Base-by-base conservation (phyloP, 2,329 filamentous ascomycete species). In the Penicillium brasilianum region DNA sequence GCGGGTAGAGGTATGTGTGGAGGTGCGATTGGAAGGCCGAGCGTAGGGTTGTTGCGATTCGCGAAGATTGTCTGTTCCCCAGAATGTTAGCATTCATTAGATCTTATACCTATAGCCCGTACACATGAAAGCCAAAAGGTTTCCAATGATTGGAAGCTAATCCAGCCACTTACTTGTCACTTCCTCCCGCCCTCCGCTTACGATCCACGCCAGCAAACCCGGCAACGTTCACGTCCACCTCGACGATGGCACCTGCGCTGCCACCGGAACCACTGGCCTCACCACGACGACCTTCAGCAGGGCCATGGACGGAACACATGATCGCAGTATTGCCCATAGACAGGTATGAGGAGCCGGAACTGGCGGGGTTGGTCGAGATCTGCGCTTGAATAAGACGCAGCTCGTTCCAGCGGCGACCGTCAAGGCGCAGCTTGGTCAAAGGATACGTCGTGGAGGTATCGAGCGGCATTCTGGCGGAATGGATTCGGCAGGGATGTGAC, bases 261-360 rank as follows among this genome's bases (percentile, higher is more conserved):
- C 75, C 79, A 30, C 72, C 74, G 22, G 75, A 78, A 52, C 78
- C 80, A 57, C 76, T 80, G 14, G 81, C 78, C 59, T 84, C 77
- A 32, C 78, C 74, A 61, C 81, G 77, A 68, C 84, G 78, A 53
- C 85, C 84, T 78, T 99, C 95, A 39, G 86, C 87, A 0, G 95
- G 95, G 0, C 95, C 95, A 1, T 89, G 88, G 51, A 99, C 89
- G 25, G 93, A 92, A 79, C 94, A 97, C 79, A 98, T 91, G 69
- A 99, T 90, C 75, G 97, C 95, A 22, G 95, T 99, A 80, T 98
- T 96, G 71, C 95, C 95, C 89, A 96, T 96, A 76, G 97, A 92
- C 61, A 98, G 87, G 78, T 97, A 97, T 63, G 90, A 92, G 48
- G 91, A 96, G 37, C 95, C 95, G 71, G 98, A 95, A 58, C 93